These are phyloP conservation scores for Bruguiera parviflora DNA, from an alignment of 345 rosid genomes.

Conservation along the genomic window DNA sequence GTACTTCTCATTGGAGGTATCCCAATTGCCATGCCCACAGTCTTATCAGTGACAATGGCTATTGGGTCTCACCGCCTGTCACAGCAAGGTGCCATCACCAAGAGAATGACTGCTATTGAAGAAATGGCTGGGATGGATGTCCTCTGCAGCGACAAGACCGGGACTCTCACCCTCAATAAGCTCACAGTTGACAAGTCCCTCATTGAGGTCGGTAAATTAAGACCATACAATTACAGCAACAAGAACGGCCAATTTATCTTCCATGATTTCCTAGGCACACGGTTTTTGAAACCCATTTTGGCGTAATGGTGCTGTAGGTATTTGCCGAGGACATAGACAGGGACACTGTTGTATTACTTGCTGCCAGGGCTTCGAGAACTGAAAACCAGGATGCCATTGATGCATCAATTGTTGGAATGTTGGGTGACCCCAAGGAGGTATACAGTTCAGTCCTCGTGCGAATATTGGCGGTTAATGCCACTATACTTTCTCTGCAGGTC, in stretches of 20 bases:
- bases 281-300: not conserved
- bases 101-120: constrained; percentile 97
- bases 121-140: constrained; percentile 99
- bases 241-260: not conserved
- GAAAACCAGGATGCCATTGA: constrained; percentile 99
- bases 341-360: constrained; percentile 50
- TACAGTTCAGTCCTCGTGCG: not conserved
- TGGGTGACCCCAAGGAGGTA: constrained; percentile 80
- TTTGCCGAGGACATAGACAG: constrained; percentile 44
- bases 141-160: constrained; percentile 93
- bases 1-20: constrained; percentile 98
- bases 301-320: constrained; percentile 37
- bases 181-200: constrained; percentile 81
- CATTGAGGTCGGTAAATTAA: constrained; percentile 54
- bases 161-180: constrained; percentile 93
- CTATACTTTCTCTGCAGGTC: not conserved
- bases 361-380: constrained; percentile 85
- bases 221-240: not conserved
- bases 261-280: not conserved
- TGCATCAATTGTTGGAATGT: constrained; percentile 84
- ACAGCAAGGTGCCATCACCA: constrained; percentile 93
- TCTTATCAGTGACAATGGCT: constrained; percentile 96
- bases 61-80: constrained; percentile 93
- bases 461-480: not conserved
- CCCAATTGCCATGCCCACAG: constrained; percentile 98